A percentile compares a stretch with the other conserved stretches of the same genome.
Evolutionary conservation across 129 eudicot species (phyloP).

Genomic region (Lactuca sativa): DNA sequence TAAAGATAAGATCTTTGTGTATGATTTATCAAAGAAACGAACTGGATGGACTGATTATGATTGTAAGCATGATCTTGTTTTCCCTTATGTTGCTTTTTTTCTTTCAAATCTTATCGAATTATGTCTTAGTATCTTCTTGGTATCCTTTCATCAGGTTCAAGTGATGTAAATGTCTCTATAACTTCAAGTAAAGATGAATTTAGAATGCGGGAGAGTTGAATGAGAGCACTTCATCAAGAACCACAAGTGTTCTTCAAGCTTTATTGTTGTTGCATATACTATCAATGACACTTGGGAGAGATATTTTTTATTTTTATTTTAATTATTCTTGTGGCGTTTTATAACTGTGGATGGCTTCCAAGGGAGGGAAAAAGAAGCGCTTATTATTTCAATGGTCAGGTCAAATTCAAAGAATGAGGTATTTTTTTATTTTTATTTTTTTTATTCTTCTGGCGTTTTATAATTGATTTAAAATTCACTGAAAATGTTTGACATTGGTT

Average conservation of each 20-base stretch:
- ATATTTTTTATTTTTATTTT: no score
- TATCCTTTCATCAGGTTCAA: constrained; percentile 54
- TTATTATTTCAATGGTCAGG: no score
- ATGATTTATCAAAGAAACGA: constrained; percentile 68
- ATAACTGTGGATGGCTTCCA: no score
- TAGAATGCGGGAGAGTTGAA: constrained; percentile 68
- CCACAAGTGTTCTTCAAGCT: constrained; percentile 13
- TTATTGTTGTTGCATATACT: constrained; percentile 19
- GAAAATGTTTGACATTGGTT: no score
- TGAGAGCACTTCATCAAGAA: constrained; percentile 48
- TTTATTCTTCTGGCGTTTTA: no score
- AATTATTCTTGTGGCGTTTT: no score
- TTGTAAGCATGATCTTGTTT: constrained; percentile 54
- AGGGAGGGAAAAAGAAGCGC: no score
- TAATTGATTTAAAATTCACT: no score
- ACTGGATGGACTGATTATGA: constrained; percentile 96
- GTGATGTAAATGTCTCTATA: constrained; percentile 78
- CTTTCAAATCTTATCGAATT: neutral
- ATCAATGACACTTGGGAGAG: constrained; percentile 17
- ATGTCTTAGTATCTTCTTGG: constrained; percentile 1
- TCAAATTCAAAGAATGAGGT: no score
- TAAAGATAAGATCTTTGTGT: constrained; percentile 83
- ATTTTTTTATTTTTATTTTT: no score
- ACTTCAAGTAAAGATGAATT: constrained; percentile 66
- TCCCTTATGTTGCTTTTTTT: neutral